Conservation (phyloP, 768 basidiomycete species). For the Podaxis carcinomalis region DNA sequence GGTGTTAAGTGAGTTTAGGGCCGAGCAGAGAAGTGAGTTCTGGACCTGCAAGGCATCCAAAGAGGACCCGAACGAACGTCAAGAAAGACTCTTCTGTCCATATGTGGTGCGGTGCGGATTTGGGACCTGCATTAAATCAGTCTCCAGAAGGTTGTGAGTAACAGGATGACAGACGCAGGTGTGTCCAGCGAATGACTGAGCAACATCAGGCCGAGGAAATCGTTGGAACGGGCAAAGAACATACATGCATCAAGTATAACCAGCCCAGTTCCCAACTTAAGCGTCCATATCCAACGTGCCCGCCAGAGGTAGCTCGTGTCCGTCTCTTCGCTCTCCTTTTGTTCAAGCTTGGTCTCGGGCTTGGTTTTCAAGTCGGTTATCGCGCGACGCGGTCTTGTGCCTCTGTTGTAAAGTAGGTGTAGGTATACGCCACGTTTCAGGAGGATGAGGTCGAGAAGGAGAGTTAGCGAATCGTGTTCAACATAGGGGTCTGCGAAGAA, state of each 20-base stretch:
- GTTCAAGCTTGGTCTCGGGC: not conserved
- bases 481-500: conserved; percentile 84
- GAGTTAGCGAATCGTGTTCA: conserved; percentile 71
- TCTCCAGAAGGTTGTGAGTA: not conserved
- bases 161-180: conserved; percentile 44
- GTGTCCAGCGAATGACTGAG: conserved; percentile 76
- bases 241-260: conserved; percentile 70
- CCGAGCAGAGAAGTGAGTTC: not conserved
- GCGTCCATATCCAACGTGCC: conserved; percentile 51
- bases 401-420: conserved; percentile 79
- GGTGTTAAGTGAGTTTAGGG: not conserved
- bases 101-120: conserved; percentile 30
- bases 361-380: conserved; percentile 14
- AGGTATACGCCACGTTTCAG: conserved; percentile 79
- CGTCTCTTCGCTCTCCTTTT: not conserved
- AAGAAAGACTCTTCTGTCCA: conserved; percentile 50
- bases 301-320: not conserved
- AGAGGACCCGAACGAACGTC: conserved; percentile 53
- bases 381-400: conserved; percentile 54
- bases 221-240: conserved; percentile 21
- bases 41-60: conserved; percentile 63
- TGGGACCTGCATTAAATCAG: conserved; percentile 29
- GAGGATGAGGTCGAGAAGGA: conserved; percentile 77
- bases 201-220: conserved; percentile 4
- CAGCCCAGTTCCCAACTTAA: conserved; percentile 54